These are phyloP conservation scores for Emydomyces testavorans DNA, from an alignment of 2,329 filamentous ascomycete genomes.

Conservation along the genomic window DNA sequence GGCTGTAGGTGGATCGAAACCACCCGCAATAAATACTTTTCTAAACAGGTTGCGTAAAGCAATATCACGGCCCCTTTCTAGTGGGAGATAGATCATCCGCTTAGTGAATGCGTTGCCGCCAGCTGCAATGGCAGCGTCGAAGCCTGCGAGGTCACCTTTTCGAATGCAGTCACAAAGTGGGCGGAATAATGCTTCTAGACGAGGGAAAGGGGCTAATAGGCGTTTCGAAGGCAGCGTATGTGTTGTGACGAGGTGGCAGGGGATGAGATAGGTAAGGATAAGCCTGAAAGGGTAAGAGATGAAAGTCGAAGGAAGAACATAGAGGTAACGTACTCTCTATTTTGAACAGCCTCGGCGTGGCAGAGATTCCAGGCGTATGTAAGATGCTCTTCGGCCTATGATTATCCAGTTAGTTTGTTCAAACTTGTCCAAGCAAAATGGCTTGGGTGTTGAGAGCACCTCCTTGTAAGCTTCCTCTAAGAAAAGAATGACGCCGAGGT, in stretches of 20 bases:
- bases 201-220: conserved; percentile 64
- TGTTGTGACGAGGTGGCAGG: conserved; percentile 78
- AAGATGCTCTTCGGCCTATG: conserved; percentile 65
- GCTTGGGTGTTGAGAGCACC: conserved; percentile 36
- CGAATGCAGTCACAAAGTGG: conserved; percentile 71
- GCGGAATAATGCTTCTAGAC: conserved; percentile 63
- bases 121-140: conserved; percentile 67
- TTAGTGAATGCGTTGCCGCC: conserved; percentile 91
- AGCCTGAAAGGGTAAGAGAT: conserved; percentile 44
- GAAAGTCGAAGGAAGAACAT: not conserved
- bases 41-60: conserved; percentile 81
- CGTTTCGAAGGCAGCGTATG: conserved; percentile 66
- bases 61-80: conserved; percentile 85
- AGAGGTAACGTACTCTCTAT: conserved; percentile 57
- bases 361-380: conserved; percentile 74
- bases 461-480: conserved; percentile 83
- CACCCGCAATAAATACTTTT: conserved; percentile 78
- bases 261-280: conserved; percentile 89
- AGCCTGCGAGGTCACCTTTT: conserved; percentile 67
- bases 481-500: conserved; percentile 85
- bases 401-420: not conserved
- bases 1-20: conserved; percentile 67
- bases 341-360: conserved; percentile 57
- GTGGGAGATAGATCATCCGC: conserved; percentile 82
- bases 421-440: not conserved